Evolutionary conservation across 306 rosid species (phyloP), one percentile per base, ranked within the genome.

Genomic region (Begonia loranthoides): DNA sequence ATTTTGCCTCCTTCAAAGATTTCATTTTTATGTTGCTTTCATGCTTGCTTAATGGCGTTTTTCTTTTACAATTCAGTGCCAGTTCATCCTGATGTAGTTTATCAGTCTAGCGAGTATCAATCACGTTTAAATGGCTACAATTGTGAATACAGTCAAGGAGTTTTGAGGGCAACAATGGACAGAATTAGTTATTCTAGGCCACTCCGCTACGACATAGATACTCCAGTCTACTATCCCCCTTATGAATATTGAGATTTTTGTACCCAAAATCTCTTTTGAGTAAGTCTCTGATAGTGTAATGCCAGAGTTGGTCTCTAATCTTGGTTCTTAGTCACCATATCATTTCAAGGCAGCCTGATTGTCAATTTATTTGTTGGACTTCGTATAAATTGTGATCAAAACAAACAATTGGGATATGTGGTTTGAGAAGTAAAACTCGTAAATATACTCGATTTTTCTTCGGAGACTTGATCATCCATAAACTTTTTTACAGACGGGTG

Each of bases 91-190:
- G 86, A 79, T 59, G 76, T 66, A 70, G 55, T 43, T 61, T 72
- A 78, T 65, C 83, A 67, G 54, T 62, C 78, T 70, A 76, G 70
- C 76, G 87, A 75, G 60, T 51, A 62, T 65, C 83, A 79, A 74
- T 72, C 80, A 50, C 79, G 51, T 66, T 49, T 51, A 52, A 61
- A 63, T 70, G 73, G 73, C 76, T 63, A 64, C 78, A 57, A 78
- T 73, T 67, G 69, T 58, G 95, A 79, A 39, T 66, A 70, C 81
- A 73, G 87, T 62, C 90, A 84, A 47, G 71, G 85, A 69, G 76
- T 73, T 52, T 61, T 59, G 64, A 84, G 81, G 71, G 64, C 78
- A 46, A 66, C 86, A 17, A 49, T 73, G 78, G 94, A 81, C 73
- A 75, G 67, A 70, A 64, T 75, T 66, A 76, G 66, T 66, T 83